These are phyloP conservation scores for Hypericum androsaemum DNA, from an alignment of 345 rosid genomes.

Conservation along the genomic window DNA sequence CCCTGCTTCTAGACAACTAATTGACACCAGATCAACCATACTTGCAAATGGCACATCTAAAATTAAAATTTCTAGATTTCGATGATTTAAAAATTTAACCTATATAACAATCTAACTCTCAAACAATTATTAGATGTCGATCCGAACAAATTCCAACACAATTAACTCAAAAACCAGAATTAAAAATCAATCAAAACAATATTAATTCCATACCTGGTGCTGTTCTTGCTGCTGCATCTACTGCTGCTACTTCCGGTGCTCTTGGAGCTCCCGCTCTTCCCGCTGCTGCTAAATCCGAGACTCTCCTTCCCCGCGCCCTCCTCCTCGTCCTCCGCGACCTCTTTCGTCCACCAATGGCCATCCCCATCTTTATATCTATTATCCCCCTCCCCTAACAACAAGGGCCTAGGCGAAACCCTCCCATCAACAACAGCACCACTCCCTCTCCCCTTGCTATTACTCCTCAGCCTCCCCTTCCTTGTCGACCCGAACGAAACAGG, in stretches of 20 bases:
- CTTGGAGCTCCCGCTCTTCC: slow-evolving; percentile 27
- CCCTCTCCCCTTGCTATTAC: slow-evolving; percentile 25
- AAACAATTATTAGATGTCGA: too few relatives aligned
- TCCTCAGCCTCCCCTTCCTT: slow-evolving; percentile 16
- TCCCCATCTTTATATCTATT: slow-evolving; percentile 34
- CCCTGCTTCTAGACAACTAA: too few relatives aligned
- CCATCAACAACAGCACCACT: slow-evolving; percentile 7
- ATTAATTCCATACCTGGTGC: slow-evolving; percentile 20
- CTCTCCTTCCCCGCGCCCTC: slow-evolving; percentile 1
- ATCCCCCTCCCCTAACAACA: slow-evolving; percentile 27
- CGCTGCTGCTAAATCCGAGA: slow-evolving; percentile 16
- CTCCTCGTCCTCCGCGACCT: slow-evolving; percentile 32
- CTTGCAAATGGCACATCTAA: too few relatives aligned
- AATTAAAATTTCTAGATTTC: too few relatives aligned
- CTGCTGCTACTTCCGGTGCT: slow-evolving; percentile 33
- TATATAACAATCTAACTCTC: too few relatives aligned
- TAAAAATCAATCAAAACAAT: background rate
- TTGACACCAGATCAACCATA: too few relatives aligned
- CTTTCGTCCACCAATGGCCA: slow-evolving; percentile 66
- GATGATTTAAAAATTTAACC: too few relatives aligned
- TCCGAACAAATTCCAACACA: background rate
- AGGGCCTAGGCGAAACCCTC: slow-evolving; percentile 42
- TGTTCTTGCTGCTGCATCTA: slow-evolving; percentile 30
- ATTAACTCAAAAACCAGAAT: background rate
- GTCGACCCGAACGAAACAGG: slow-evolving; percentile 40